Conservation (phyloP, 371 early-diverging fungal species). For the Capillidium rhysosporum region DNA sequence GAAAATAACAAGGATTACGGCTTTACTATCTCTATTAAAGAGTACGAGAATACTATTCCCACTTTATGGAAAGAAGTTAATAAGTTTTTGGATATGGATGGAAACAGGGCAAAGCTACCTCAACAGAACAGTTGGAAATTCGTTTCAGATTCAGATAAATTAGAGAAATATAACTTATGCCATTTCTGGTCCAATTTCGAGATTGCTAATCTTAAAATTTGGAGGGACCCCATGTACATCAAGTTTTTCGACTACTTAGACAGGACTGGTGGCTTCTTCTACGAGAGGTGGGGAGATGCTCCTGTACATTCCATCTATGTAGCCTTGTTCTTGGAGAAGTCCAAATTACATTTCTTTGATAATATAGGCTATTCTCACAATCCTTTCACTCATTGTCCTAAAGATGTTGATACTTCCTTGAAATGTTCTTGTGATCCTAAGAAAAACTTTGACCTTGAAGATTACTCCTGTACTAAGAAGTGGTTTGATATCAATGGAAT, state of each 20-base stretch:
- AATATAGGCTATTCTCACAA: conserved; percentile 60
- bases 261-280: conserved; percentile 75
- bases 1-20: conserved; percentile 70
- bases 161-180: conserved; percentile 24
- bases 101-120: conserved; percentile 8
- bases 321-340: conserved; percentile 34
- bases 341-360: conserved; percentile 73
- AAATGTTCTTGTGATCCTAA: conserved; percentile 43
- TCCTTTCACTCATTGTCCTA: conserved; percentile 43
- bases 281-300: conserved; percentile 94
- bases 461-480: conserved; percentile 8
- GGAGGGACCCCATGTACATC: conserved; percentile 41
- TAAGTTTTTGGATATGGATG: conserved; percentile 25
- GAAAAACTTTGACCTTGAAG: conserved; percentile 24
- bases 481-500: too few species aligned
- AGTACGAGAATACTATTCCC: conserved; percentile 59
- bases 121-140: conserved; percentile 17
- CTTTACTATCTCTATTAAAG: conserved; percentile 54
- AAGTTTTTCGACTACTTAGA: conserved; percentile 71
- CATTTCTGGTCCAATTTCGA: conserved; percentile 98
- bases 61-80: conserved; percentile 52
- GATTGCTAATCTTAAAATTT: conserved; percentile 70
- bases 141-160: conserved; percentile 14
- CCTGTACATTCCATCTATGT: conserved; percentile 81
- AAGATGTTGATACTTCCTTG: conserved; percentile 19